A percentile compares a stretch with the other conserved stretches of the same genome.
Evolutionary conservation across 1,284 basidiomycete genomes (phyloP).

Genomic region (Trichosporon coremiiforme): DNA sequence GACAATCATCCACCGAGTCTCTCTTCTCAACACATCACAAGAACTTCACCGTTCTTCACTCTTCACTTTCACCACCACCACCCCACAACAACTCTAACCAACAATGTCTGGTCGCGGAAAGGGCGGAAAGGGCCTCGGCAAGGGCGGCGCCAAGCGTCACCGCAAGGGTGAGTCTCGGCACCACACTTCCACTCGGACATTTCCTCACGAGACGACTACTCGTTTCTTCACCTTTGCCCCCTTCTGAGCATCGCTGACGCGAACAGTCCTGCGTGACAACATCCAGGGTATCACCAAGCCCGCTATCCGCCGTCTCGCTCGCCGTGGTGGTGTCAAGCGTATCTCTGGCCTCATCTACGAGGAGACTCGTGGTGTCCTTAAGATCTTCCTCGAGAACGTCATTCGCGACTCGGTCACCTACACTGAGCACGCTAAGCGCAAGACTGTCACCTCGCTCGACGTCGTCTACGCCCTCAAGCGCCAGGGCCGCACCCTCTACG

Average conservation of each 20-base stretch:
- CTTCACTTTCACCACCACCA: constrained; percentile 26
- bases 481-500: constrained; percentile 84
- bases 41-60: constrained; percentile 9
- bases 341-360: constrained; percentile 91
- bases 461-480: constrained; percentile 89
- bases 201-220: neutral
- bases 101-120: constrained; percentile 78
- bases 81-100: constrained; percentile 50
- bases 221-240: neutral
- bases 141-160: constrained; percentile 87
- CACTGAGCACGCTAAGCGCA: constrained; percentile 92
- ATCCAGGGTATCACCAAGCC: constrained; percentile 86
- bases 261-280: constrained; percentile 71
- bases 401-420: constrained; percentile 86
- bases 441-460: constrained; percentile 79
- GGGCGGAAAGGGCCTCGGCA: constrained; percentile 76
- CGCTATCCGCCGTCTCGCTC: constrained; percentile 88
- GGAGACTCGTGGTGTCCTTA: constrained; percentile 84
- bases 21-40: neutral
- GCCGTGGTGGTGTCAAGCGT: constrained; percentile 94
- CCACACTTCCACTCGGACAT: constrained; percentile 33
- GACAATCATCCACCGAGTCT: too few species aligned
- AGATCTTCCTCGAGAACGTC: constrained; percentile 69
- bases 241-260: neutral
- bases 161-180: constrained; percentile 64